Evolutionary conservation across 257 asterid genomes (phyloP), one percentile per base, ranked within the genome.

Genomic region (Catharanthus roseus): DNA sequence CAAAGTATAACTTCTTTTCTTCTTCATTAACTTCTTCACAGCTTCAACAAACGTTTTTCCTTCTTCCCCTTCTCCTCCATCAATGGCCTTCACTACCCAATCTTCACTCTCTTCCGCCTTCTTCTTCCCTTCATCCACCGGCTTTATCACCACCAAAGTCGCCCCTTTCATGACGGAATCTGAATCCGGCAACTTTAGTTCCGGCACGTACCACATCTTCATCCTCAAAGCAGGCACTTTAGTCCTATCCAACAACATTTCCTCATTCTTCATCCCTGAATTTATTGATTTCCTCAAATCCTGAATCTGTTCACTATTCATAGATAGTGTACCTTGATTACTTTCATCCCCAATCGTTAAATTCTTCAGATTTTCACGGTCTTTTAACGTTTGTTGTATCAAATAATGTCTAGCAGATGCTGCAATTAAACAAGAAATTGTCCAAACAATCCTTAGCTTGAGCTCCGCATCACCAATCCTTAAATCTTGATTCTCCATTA

Each of bases 201-300:
- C 85, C 69, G 85, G 89, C 81, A 80, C 71, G 53, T 77, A 83
- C 96, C 97, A 87, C 92, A 89, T 86, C 66, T 90, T 90, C 88
- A 89, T 86, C 86, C 78, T 82, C 82, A 86, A 47, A 1, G 88
- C 87, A 44, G 95, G 96, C 67, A 88, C 77, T 55, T 82, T 81
- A 49, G 75, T 74, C 77, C 95, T 74, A 66, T 78, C 78, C 62
- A 61, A 36, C 53, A 24, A 24, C 53, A 33, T 57, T 23, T 34
- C 72, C 42, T 41, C 71, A 5, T 56, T 57, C 2, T 18, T 34
- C 67, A 13, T 54, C 77, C 61, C 72, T 36, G 19, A 55, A 69
- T 3, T 11, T 73, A 7, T 0, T 29, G 55, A 23, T 41, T 28
- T 74, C 76, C 81, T 82, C 76, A 86, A 29, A 69, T 90, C 93